Conservation (phyloP, 202 grass and related monocot genomes). For the Schoenoplectus triqueter region DNA sequence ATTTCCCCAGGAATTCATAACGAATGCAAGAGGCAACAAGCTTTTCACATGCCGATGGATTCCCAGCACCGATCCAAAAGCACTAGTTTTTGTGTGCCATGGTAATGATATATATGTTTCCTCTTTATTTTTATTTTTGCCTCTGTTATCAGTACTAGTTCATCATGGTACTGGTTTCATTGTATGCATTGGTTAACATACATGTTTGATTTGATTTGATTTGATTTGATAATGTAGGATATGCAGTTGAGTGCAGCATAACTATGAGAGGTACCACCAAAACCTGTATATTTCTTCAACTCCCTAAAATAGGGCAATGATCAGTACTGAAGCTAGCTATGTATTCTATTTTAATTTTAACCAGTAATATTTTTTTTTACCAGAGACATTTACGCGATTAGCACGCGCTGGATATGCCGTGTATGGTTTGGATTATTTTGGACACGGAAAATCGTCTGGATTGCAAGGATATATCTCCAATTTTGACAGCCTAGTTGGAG, state of each 20-base stretch:
- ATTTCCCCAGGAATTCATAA: slow-evolving; percentile 52
- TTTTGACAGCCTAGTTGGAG: slow-evolving; percentile 30
- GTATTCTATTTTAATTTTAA: too few relatives aligned
- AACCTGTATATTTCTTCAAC: too few relatives aligned
- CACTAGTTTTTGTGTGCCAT: slow-evolving; percentile 74
- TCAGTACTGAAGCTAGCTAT: too few relatives aligned
- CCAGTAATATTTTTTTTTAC: too few relatives aligned
- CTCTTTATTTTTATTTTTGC: too few relatives aligned
- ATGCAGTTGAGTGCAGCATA: slow-evolving; percentile 68
- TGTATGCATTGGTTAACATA: too few relatives aligned
- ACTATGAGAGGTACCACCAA: slow-evolving; percentile 49
- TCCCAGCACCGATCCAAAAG: slow-evolving; percentile 59
- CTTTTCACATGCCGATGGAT: slow-evolving; percentile 69
- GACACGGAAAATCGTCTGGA: slow-evolving; percentile 50
- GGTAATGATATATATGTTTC: slow-evolving; percentile 40
- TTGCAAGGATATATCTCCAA: slow-evolving; percentile 46
- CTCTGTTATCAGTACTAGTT: too few relatives aligned
- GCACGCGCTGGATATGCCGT: slow-evolving; percentile 45
- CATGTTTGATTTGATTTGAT: not conserved
- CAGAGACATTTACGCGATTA: slow-evolving; percentile 43
- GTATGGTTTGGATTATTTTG: slow-evolving; percentile 43
- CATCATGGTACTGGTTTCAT: too few relatives aligned
- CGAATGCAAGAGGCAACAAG: slow-evolving; percentile 46
- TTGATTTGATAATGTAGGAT: slow-evolving; percentile 37
- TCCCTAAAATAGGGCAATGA: too few relatives aligned